These are phyloP conservation scores for Didymella sp. DNA, from an alignment of 2,329 filamentous ascomycete species.

Conservation along the genomic window DNA sequence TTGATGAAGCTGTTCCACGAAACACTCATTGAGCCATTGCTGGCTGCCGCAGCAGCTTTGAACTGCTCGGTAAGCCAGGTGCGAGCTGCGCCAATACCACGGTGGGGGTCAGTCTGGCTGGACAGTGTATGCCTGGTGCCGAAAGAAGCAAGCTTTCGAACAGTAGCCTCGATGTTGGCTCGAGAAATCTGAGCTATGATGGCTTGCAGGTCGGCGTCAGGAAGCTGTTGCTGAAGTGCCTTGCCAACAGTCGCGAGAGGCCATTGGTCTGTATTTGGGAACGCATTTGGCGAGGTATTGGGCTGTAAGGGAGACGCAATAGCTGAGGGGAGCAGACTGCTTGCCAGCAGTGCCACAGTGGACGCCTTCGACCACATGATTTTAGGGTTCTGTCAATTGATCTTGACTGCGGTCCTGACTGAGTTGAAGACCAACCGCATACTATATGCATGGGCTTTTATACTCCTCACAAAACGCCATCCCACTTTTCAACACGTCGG, in stretches of 20 bases:
- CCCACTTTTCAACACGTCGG: background rate
- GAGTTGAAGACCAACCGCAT: background rate
- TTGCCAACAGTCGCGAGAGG: constrained; percentile 44
- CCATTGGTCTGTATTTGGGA: constrained; percentile 40
- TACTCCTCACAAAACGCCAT: background rate
- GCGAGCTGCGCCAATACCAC: constrained; percentile 62
- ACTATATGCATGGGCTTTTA: no score
- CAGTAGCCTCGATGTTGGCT: constrained; percentile 55
- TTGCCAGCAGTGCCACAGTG: constrained; percentile 14
- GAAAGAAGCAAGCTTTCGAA: constrained; percentile 60
- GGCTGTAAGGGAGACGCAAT: constrained; percentile 24
- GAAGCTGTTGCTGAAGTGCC: constrained; percentile 45
- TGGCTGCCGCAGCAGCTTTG: constrained; percentile 53
- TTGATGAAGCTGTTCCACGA: constrained; percentile 58
- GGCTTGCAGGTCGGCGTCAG: constrained; percentile 47
- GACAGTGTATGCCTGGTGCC: constrained; percentile 63
- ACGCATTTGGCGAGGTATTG: constrained; percentile 22
- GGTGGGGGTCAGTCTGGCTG: constrained; percentile 55
- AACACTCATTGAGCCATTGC: constrained; percentile 58
- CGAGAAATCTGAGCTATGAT: constrained; percentile 50
- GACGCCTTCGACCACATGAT: constrained; percentile 23
- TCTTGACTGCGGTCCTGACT: background rate
- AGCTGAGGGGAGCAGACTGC: constrained; percentile 9
- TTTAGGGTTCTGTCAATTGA: no score
- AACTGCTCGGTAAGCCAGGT: constrained; percentile 61